These are phyloP conservation scores for Monascus ruber DNA, from an alignment of 2,329 filamentous ascomycete genomes.

Conservation along the genomic window DNA sequence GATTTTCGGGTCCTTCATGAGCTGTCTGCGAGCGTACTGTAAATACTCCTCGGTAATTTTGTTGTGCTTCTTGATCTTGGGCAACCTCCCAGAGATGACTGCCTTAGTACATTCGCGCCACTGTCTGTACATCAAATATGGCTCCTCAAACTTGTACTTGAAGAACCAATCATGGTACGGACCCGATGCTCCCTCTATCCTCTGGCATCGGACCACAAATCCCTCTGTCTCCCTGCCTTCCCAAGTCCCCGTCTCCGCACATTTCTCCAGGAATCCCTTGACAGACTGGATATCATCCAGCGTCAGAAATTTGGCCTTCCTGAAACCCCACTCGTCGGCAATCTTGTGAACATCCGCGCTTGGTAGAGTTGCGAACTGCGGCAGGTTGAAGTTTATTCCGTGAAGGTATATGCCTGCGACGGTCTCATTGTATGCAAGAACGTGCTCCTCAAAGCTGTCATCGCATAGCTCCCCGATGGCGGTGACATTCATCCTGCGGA, in stretches of 20 bases:
- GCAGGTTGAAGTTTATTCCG: conserved; percentile 91
- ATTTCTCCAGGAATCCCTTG: conserved; percentile 68
- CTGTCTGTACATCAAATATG: conserved; percentile 96
- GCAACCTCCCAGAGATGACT: conserved; percentile 62
- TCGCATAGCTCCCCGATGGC: conserved; percentile 95
- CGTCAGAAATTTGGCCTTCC: conserved; percentile 68
- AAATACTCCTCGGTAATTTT: conserved; percentile 89
- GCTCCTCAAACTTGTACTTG: conserved; percentile 99
- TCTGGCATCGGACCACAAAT: conserved; percentile 87
- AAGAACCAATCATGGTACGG: conserved; percentile 94
- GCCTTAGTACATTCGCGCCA: conserved; percentile 96
- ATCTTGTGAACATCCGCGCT: conserved; percentile 76
- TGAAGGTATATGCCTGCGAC: conserved; percentile 87
- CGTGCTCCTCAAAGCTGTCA: conserved; percentile 92
- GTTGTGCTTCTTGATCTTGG: conserved; percentile 74
- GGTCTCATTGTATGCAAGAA: conserved; percentile 74
- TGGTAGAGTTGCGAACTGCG: conserved; percentile 79
- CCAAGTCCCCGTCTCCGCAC: conserved; percentile 80
- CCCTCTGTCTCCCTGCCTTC: conserved; percentile 89
- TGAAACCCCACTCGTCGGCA: conserved; percentile 86
- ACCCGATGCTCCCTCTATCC: conserved; percentile 35
- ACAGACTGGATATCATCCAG: conserved; percentile 65
- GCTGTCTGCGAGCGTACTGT: conserved; percentile 61
- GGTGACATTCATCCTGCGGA: conserved; percentile 76
- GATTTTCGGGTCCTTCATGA: conserved; percentile 57